Conservation (phyloP, 345 rosid genomes). For the Arabidopsis suecica region DNA sequence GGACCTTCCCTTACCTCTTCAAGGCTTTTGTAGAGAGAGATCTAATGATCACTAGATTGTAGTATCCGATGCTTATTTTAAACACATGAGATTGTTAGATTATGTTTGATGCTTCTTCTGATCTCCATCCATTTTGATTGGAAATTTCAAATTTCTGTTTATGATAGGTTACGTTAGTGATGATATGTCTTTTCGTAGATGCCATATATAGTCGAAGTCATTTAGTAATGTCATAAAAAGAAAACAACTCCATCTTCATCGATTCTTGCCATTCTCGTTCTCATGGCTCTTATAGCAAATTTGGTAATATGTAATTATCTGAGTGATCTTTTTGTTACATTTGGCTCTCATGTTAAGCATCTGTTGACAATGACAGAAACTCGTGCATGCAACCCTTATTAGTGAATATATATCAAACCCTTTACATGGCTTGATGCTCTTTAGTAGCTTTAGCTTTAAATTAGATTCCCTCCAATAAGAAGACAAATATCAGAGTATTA, state of each 20-base stretch:
- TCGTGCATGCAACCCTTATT: slow-evolving; percentile 23
- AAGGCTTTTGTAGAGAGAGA: slow-evolving; percentile 30
- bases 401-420: slow-evolving; percentile 23
- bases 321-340: slow-evolving; percentile 22
- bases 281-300: slow-evolving; percentile 34
- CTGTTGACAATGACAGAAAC: slow-evolving; percentile 24
- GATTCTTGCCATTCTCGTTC: slow-evolving; percentile 39
- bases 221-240: slow-evolving; percentile 24
- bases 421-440: slow-evolving; percentile 38
- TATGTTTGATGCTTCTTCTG: slow-evolving; percentile 43
- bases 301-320: slow-evolving; percentile 38
- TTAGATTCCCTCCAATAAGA: slow-evolving; percentile 28
- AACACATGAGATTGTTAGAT: slow-evolving; percentile 48
- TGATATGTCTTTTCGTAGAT: slow-evolving; percentile 32
- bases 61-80: slow-evolving; percentile 44
- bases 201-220: slow-evolving; percentile 21
- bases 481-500: slow-evolving; percentile 26
- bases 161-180: slow-evolving; percentile 35
- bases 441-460: slow-evolving; percentile 31
- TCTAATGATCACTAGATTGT: slow-evolving; percentile 16
- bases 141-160: not conserved
- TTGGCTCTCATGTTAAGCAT: slow-evolving; percentile 38
- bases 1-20: slow-evolving; percentile 35
- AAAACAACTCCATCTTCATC: slow-evolving; percentile 19
- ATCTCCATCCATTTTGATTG: slow-evolving; percentile 36